Percentiles rank a stretch among this genome's conserved stretches.
Evolutionary conservation across 345 rosid species (phyloP).

Genomic region (Sapria himalayana): DNA sequence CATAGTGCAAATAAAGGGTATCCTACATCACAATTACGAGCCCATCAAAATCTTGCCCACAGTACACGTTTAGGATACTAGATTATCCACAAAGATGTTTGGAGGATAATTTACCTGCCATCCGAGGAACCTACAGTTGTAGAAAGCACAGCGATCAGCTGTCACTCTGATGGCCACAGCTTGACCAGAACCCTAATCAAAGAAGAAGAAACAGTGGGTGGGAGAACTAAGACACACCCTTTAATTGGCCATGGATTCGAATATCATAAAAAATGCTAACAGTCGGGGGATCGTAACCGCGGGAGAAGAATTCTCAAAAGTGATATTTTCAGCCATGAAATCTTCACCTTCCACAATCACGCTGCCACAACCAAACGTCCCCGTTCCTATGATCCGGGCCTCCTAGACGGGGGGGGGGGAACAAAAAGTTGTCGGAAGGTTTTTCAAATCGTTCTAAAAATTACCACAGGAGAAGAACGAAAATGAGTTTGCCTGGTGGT

Average conservation of each 20-base stretch:
- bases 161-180: slow-evolving; percentile 91
- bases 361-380: slow-evolving; percentile 84
- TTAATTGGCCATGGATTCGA: too few relatives aligned
- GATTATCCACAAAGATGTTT: neutral
- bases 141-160: slow-evolving; percentile 89
- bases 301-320: slow-evolving; percentile 88
- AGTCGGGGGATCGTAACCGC: too few relatives aligned
- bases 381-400: slow-evolving; percentile 57
- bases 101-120: slow-evolving; percentile 52
- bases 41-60: neutral
- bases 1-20: slow-evolving; percentile 79
- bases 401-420: too few relatives aligned
- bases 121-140: slow-evolving; percentile 84
- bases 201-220: slow-evolving; percentile 3
- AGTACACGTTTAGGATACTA: neutral
- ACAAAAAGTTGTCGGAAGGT: too few relatives aligned
- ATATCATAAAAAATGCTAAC: too few relatives aligned
- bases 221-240: neutral
- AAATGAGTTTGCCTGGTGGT: slow-evolving; percentile 41
- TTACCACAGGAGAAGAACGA: too few relatives aligned
- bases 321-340: slow-evolving; percentile 85
- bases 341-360: slow-evolving; percentile 90
- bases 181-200: slow-evolving; percentile 74
- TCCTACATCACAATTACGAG: slow-evolving; percentile 27
- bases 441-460: too few relatives aligned